Evolutionary conservation across 1,284 basidiomycete species (phyloP).

Genomic region (Phlebopus sp.): DNA sequence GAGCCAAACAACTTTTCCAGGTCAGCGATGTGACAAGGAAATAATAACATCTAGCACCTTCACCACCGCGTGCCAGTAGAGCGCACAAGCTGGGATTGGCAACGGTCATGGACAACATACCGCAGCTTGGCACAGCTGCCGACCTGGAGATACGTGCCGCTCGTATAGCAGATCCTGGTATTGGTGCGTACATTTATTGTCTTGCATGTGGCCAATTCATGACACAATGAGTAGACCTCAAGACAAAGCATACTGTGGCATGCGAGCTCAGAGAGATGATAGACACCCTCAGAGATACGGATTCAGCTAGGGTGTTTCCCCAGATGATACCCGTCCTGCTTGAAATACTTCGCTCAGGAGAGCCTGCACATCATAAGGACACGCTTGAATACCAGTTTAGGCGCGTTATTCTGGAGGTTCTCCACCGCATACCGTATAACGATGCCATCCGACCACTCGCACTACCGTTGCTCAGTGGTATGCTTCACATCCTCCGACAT

Average conservation of each 20-base stretch:
- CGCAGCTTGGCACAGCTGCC: constrained; percentile 46
- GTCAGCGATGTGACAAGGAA: constrained; percentile 27
- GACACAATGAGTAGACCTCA: constrained; percentile 51
- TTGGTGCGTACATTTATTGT: constrained; percentile 42
- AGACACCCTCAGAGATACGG: constrained; percentile 80
- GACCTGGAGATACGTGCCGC: constrained; percentile 70
- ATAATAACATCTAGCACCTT: neutral
- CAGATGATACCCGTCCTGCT: constrained; percentile 79
- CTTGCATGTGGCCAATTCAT: neutral
- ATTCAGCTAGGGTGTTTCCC: constrained; percentile 70
- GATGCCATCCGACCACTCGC: constrained; percentile 78
- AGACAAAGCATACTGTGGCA: constrained; percentile 66
- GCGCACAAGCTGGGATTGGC: constrained; percentile 1
- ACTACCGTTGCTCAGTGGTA: constrained; percentile 66
- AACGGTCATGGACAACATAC: constrained; percentile 40
- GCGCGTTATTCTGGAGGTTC: constrained; percentile 80
- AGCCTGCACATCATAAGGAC: constrained; percentile 77
- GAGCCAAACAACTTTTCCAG: constrained; percentile 32
- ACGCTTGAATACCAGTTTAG: constrained; percentile 84
- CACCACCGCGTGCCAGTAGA: neutral
- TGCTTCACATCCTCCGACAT: constrained; percentile 80
- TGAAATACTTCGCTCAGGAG: constrained; percentile 74
- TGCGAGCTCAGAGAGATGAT: constrained; percentile 85
- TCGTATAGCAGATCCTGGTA: constrained; percentile 69
- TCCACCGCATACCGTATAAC: constrained; percentile 84